Percentiles rank a stretch among this genome's conserved stretches.
Conservation (phyloP, 495 filamentous ascomycete genomes). For the Penicillium malachiteum region DNA sequence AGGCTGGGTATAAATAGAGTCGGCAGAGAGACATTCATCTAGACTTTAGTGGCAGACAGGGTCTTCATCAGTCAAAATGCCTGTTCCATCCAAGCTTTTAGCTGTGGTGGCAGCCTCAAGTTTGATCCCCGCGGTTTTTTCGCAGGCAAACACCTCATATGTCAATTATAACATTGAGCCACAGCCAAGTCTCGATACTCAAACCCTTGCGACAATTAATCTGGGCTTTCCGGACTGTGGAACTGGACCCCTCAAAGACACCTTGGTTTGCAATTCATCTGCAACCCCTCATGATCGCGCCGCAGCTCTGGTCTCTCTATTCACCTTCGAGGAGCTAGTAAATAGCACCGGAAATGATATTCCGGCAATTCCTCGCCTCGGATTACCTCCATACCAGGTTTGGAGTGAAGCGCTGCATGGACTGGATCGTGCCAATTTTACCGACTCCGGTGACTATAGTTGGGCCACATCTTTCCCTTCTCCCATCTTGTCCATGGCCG, state of each 20-base stretch:
- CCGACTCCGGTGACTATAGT: conserved; percentile 48
- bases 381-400: conserved; percentile 53
- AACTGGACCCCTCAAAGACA: conserved; percentile 31
- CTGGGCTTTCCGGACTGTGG: conserved; percentile 36
- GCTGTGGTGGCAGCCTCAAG: conserved; percentile 23
- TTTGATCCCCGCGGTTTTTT: conserved; percentile 25
- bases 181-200: conserved; percentile 30
- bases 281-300: conserved; percentile 48
- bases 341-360: conserved; percentile 56
- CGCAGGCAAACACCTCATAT: conserved; percentile 32
- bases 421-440: conserved; percentile 53
- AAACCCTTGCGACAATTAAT: conserved; percentile 22
- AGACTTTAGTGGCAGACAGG: no score
- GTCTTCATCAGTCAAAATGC: conserved; percentile 10
- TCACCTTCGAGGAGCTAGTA: conserved; percentile 55
- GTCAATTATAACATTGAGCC: conserved; percentile 31
- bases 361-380: conserved; percentile 56
- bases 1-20: conserved; percentile 10
- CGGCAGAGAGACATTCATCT: background rate
- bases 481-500: conserved; percentile 59
- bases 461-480: conserved; percentile 63
- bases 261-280: conserved; percentile 48
- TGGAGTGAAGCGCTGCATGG: conserved; percentile 58
- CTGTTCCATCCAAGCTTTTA: conserved; percentile 11
- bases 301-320: conserved; percentile 38